phyloP scores from a whole-genome alignment of 2,329 filamentous ascomycete species.

The Drechmeria coniospora region DNA sequence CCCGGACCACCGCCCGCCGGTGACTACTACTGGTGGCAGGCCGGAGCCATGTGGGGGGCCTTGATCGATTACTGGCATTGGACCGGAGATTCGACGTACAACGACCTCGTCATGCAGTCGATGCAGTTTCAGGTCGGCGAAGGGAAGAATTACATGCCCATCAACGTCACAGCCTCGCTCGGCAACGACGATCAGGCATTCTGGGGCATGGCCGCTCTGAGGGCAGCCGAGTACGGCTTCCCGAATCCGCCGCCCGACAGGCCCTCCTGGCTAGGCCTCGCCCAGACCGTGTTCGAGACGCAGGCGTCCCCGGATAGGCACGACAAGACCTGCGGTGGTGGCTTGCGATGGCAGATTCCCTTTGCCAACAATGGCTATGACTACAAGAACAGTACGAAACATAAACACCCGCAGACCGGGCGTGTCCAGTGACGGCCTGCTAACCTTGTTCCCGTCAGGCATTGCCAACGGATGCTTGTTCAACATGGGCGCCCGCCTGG shows the following conservation, averaged over 20 bases:
- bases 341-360: slow-evolving; percentile 63
- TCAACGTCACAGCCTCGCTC: slow-evolving; percentile 30
- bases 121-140: slow-evolving; percentile 36
- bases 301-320: slow-evolving; percentile 40
- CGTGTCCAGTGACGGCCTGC: neutral
- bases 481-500: slow-evolving; percentile 40
- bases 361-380: slow-evolving; percentile 57
- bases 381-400: slow-evolving; percentile 45
- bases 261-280: slow-evolving; percentile 38
- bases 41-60: slow-evolving; percentile 42
- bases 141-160: slow-evolving; percentile 37
- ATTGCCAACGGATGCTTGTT: slow-evolving; percentile 34
- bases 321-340: slow-evolving; percentile 35
- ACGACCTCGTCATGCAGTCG: slow-evolving; percentile 31
- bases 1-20: slow-evolving; percentile 21
- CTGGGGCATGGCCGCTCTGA: slow-evolving; percentile 49
- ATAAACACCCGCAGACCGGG: neutral
- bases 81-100: slow-evolving; percentile 42
- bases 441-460: slow-evolving; percentile 7
- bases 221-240: slow-evolving; percentile 39
- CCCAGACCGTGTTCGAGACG: slow-evolving; percentile 47
- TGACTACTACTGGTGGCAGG: slow-evolving; percentile 48
- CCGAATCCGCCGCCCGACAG: slow-evolving; percentile 31
- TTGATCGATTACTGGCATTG: slow-evolving; percentile 48
- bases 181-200: slow-evolving; percentile 52